Conservation (phyloP, 495 filamentous ascomycete species). For the Polyplosphaeria fusca region DNA sequence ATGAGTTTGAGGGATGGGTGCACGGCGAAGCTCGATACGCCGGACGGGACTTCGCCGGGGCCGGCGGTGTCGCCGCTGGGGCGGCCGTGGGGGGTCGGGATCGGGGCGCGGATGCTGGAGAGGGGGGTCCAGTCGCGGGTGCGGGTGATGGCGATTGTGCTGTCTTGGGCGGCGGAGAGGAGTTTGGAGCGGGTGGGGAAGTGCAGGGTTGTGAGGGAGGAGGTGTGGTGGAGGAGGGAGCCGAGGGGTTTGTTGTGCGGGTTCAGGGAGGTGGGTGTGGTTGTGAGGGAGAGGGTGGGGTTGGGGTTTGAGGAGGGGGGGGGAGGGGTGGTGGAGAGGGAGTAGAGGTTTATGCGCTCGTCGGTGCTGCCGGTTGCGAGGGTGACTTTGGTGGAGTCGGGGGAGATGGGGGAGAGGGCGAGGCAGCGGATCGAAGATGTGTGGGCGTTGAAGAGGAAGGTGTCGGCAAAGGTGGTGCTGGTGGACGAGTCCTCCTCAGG, state of each 20-base stretch:
- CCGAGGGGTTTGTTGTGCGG: conserved; percentile 84
- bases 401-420: conserved; percentile 76
- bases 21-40: conserved; percentile 91
- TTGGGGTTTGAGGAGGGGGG: conserved; percentile 20
- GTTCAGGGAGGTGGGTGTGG: conserved; percentile 70
- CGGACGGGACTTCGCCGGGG: conserved; percentile 76
- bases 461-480: conserved; percentile 74
- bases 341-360: conserved; percentile 92
- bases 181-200: conserved; percentile 90
- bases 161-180: conserved; percentile 79
- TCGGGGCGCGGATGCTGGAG: conserved; percentile 85
- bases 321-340: conserved; percentile 72
- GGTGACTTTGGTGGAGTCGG: conserved; percentile 63
- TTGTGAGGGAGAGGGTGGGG: conserved; percentile 55
- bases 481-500: conserved; percentile 1
- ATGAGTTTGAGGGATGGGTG: conserved; percentile 96
- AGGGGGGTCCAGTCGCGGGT: conserved; percentile 86
- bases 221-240: conserved; percentile 77
- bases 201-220: conserved; percentile 69
- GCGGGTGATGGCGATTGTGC: conserved; percentile 78
- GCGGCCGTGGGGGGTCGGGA: conserved; percentile 74
- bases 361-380: conserved; percentile 89
- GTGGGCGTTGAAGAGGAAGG: conserved; percentile 94
- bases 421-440: conserved; percentile 84
- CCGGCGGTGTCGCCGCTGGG: conserved; percentile 89